Conservation (phyloP, 2,329 filamentous ascomycete genomes). For the Ilyonectria destructans region DNA sequence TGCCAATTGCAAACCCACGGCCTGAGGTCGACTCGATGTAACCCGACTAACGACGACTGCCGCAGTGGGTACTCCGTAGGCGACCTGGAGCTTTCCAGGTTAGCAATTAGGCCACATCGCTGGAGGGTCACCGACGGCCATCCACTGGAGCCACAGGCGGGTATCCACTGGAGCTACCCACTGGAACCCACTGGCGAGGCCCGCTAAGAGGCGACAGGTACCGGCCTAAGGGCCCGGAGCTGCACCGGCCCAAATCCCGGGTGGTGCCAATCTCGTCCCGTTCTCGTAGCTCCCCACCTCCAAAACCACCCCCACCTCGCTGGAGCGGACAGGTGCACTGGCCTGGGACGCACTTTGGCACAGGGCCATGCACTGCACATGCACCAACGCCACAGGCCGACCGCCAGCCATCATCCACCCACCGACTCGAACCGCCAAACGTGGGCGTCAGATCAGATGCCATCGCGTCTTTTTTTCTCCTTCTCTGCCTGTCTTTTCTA, state of each 20-base stretch:
- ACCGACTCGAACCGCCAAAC: slow-evolving; percentile 41
- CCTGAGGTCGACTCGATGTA: neutral
- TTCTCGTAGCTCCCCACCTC: slow-evolving; percentile 15
- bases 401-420: slow-evolving; percentile 40
- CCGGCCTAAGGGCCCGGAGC: slow-evolving; percentile 15
- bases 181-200: neutral
- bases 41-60: slow-evolving; percentile 7
- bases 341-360: slow-evolving; percentile 11
- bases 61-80: slow-evolving; percentile 5
- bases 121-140: neutral
- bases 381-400: slow-evolving; percentile 27
- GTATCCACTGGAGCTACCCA: slow-evolving; percentile 20
- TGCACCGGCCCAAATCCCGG: slow-evolving; percentile 28
- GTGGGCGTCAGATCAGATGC: slow-evolving; percentile 40
- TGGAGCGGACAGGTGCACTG: slow-evolving; percentile 5
- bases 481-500: slow-evolving; percentile 12
- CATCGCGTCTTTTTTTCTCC: slow-evolving; percentile 17
- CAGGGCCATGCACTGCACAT: slow-evolving; percentile 19
- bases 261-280: slow-evolving; percentile 28
- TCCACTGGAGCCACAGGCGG: slow-evolving; percentile 4
- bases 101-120: neutral
- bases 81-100: neutral
- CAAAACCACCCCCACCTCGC: slow-evolving; percentile 26
- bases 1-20: neutral
- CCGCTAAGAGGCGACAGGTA: slow-evolving; percentile 16